Conservation (phyloP, 768 basidiomycete genomes). For the Tricholoma sp. region DNA sequence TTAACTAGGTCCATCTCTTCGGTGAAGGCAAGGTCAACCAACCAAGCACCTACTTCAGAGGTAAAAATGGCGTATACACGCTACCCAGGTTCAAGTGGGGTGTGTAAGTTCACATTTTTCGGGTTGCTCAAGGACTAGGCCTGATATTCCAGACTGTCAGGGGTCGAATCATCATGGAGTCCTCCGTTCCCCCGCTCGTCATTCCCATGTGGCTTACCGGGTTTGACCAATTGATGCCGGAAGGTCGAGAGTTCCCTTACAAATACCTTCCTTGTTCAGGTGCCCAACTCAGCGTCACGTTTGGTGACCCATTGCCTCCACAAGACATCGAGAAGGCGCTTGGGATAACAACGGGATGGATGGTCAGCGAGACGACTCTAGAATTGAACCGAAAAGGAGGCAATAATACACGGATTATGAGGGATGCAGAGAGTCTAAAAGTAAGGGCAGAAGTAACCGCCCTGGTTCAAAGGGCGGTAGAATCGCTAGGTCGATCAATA, state of each 20-base stretch:
- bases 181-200: slow-evolving; percentile 58
- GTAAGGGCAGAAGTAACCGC: slow-evolving; percentile 52
- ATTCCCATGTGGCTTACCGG: slow-evolving; percentile 91
- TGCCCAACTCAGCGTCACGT: slow-evolving; percentile 64
- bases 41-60: slow-evolving; percentile 42
- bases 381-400: slow-evolving; percentile 24
- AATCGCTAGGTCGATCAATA: slow-evolving; percentile 46
- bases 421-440: not conserved
- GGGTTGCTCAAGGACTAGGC: not conserved
- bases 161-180: slow-evolving; percentile 73
- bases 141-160: slow-evolving; percentile 32
- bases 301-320: slow-evolving; percentile 67
- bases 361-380: slow-evolving; percentile 4
- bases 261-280: slow-evolving; percentile 65
- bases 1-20: slow-evolving; percentile 78
- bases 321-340: slow-evolving; percentile 27
- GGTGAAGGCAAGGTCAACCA: slow-evolving; percentile 89
- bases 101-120: slow-evolving; percentile 52
- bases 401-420: not conserved
- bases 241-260: slow-evolving; percentile 69
- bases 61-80: slow-evolving; percentile 36
- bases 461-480: slow-evolving; percentile 47
- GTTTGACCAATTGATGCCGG: slow-evolving; percentile 90
- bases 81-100: slow-evolving; percentile 93
- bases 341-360: slow-evolving; percentile 20